phyloP scores from a whole-genome alignment of 2,329 filamentous ascomycete genomes.

The Diaporthe humulicola region DNA sequence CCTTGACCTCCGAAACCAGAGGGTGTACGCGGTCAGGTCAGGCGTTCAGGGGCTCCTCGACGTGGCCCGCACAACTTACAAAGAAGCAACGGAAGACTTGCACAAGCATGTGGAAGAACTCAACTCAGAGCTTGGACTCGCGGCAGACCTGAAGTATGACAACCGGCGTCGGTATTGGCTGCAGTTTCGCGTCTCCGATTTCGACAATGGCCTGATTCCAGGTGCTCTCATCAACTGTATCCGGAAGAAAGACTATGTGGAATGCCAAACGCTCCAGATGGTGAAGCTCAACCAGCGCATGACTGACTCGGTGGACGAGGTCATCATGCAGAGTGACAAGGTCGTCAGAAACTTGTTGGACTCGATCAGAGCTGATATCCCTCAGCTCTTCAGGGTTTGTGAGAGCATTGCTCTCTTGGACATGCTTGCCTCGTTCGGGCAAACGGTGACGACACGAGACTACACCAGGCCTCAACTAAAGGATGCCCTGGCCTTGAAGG shows the following conservation, averaged over 20 bases:
- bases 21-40: slow-evolving; percentile 65
- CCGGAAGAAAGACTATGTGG: slow-evolving; percentile 79
- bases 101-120: slow-evolving; percentile 68
- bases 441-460: slow-evolving; percentile 76
- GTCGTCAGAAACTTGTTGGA: slow-evolving; percentile 80
- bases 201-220: slow-evolving; percentile 72
- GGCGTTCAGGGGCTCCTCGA: slow-evolving; percentile 89
- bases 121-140: slow-evolving; percentile 73
- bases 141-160: slow-evolving; percentile 81
- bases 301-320: slow-evolving; percentile 84
- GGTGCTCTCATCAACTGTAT: slow-evolving; percentile 83
- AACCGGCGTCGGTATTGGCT: slow-evolving; percentile 84
- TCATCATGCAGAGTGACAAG: slow-evolving; percentile 84
- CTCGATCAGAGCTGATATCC: slow-evolving; percentile 78
- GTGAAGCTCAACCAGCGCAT: slow-evolving; percentile 86
- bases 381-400: slow-evolving; percentile 83
- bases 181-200: slow-evolving; percentile 71
- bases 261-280: slow-evolving; percentile 89
- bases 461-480: slow-evolving; percentile 75
- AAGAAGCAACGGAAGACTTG: slow-evolving; percentile 85
- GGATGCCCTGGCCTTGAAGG: slow-evolving; percentile 74
- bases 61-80: slow-evolving; percentile 89
- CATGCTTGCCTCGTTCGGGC: slow-evolving; percentile 83
- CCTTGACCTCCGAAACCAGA: slow-evolving; percentile 88
- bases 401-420: slow-evolving; percentile 90